Percentiles rank a stretch among this genome's conserved stretches.
These are phyloP conservation scores for Besnoitia besnoiti DNA, from an alignment of 169 alveolate species.

Conservation along the genomic window DNA sequence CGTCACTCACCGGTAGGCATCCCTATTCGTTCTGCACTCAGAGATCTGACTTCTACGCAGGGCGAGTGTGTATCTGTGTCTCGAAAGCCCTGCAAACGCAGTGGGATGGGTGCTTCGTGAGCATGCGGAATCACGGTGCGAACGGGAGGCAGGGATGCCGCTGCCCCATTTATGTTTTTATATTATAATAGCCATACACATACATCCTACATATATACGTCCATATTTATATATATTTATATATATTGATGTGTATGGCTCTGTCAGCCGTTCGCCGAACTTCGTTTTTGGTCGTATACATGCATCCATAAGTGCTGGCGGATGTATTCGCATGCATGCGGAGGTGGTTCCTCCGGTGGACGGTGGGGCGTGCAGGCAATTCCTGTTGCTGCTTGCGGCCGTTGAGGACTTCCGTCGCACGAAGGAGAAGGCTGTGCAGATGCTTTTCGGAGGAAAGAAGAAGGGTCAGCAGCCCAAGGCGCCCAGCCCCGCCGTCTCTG, in stretches of 20 bases:
- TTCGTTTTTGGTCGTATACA: background rate
- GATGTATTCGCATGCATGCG: background rate
- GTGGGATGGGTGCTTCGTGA: background rate
- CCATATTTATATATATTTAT: background rate
- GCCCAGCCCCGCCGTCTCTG: background rate
- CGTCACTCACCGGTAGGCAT: conserved; percentile 71
- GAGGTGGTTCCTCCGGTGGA: background rate
- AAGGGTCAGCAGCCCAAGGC: conserved; percentile 45
- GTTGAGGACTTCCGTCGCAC: conserved; percentile 70
- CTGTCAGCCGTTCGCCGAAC: too few species aligned
- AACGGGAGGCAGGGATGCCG: too few species aligned
- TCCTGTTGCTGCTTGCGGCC: conserved; percentile 46
- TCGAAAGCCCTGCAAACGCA: background rate
- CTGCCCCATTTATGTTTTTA: too few species aligned
- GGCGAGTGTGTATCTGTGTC: background rate
- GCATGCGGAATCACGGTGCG: too few species aligned
- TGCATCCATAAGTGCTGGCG: background rate
- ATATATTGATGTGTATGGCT: background rate
- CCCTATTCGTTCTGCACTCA: too few species aligned
- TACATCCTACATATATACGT: background rate
- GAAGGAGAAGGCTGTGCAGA: conserved; percentile 66
- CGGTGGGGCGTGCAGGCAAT: conserved; percentile 44
- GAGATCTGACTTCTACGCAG: background rate
- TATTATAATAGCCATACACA: too few species aligned
- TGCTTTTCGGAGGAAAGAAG: conserved; percentile 52